Base-by-base conservation (phyloP, 257 asterid genomes). In the Plantago major region DNA sequence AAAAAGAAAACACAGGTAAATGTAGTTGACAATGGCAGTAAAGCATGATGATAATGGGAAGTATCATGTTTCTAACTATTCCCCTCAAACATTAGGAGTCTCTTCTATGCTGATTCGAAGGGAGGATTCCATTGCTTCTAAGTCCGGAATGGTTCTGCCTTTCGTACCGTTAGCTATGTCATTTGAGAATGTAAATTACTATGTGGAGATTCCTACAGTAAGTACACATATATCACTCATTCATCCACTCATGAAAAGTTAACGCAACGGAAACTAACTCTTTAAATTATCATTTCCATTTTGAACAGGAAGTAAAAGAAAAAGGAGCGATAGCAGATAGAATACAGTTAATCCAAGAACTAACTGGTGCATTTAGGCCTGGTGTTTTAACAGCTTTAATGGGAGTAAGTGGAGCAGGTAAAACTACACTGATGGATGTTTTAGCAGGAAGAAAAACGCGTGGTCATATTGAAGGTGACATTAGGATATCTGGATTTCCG, bases 391-490 rank as follows among this genome's bases (percentile, higher is more conserved):
- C 94, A 44, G 90, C 94, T 7, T 28, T 85, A 50, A 82, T 82
- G 87, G 94, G 94, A 71, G 81, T 85, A 55, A 85, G 94, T 60
- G 94, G 94, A 66, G 94, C 94, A 19, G 94, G 94, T 59, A 85
- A 85, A 72, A 85, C 94, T 3, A 85, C 90, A 2, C 70, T 85
- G 26, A 80, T 85, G 94, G 94, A 85, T 67, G 94, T 85, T 70
- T 72, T 85, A 22, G 80, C 87, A 0, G 94, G 90, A 47, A 71
- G 90, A 19, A 85, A 85, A 58, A 85, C 87, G 0, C 82, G 84
- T 3, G 94, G 94, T 17, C 80, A 78, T 67, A 73, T 82, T 2
- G 87, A 85, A 74, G 94, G 89, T 8, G 79, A 79, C 47, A 74
- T 85, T 16, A 80, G 78, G 67, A 82, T 85, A 72, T 85, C 87